Percentiles rank a stretch among this genome's conserved stretches.
These are phyloP conservation scores for Dacryopinax primogenitus DNA, from an alignment of 768 basidiomycete genomes.

Conservation along the genomic window DNA sequence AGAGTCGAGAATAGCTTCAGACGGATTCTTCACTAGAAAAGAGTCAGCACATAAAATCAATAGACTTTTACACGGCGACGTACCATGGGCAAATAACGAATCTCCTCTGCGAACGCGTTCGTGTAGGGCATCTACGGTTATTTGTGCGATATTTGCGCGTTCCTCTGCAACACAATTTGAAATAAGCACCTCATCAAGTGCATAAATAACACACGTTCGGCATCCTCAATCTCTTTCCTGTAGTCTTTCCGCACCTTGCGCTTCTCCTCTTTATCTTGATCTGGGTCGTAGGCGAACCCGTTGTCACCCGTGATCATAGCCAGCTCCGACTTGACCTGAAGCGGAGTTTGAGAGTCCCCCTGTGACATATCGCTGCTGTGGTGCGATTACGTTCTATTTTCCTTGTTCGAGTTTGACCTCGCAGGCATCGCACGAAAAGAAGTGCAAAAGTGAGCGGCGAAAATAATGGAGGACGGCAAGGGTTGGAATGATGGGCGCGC, in stretches of 20 bases:
- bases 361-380: neutral
- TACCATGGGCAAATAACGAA: constrained; percentile 51
- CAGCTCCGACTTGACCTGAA: neutral
- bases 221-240: constrained; percentile 47
- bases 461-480: neutral
- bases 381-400: neutral
- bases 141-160: neutral
- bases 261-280: constrained; percentile 72
- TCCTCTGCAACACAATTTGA: neutral
- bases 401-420: neutral
- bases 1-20: constrained; percentile 86
- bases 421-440: neutral
- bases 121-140: neutral
- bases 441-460: neutral
- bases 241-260: constrained; percentile 62
- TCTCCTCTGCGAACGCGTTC: neutral
- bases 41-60: neutral
- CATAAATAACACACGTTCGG: constrained; percentile 41
- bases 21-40: constrained; percentile 56
- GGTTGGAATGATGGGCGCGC: constrained; percentile 3
- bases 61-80: constrained; percentile 10
- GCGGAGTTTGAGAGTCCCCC: neutral
- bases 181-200: neutral
- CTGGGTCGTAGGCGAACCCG: constrained; percentile 57
- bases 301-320: constrained; percentile 13